Evolutionary conservation across 306 rosid genomes (phyloP).

Genomic region (Fragaria vesca): DNA sequence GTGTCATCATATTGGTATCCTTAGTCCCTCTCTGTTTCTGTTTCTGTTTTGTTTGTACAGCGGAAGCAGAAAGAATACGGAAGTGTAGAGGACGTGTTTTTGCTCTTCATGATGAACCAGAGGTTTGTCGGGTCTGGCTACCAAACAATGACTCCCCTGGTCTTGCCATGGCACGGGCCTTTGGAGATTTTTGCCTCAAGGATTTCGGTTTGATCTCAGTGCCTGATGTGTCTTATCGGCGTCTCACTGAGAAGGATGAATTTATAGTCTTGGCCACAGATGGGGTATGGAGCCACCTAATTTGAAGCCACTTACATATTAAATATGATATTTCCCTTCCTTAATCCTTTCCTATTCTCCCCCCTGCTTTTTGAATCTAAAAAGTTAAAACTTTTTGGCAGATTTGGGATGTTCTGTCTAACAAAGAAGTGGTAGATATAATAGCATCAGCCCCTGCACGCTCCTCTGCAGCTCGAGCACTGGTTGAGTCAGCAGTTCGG

Average conservation of each 20-base stretch:
- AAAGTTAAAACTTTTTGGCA: conserved; percentile 27
- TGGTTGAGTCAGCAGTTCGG: conserved; percentile 86
- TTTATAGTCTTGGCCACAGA: conserved; percentile 94
- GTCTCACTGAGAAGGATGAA: conserved; percentile 69
- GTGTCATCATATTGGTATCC: neutral
- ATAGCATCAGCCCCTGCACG: conserved; percentile 66
- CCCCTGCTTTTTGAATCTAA: conserved; percentile 15
- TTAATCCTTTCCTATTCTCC: neutral
- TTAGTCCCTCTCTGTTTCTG: neutral
- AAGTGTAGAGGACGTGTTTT: conserved; percentile 92
- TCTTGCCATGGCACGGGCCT: conserved; percentile 99
- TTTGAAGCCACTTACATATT: conserved; percentile 4
- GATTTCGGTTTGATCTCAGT: conserved; percentile 96
- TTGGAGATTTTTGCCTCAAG: conserved; percentile 97
- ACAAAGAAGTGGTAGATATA: conserved; percentile 91
- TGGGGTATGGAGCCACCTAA: conserved; percentile 58
- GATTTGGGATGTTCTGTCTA: conserved; percentile 98
- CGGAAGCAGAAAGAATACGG: conserved; percentile 91
- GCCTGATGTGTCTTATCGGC: conserved; percentile 74
- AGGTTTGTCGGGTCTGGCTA: conserved; percentile 93
- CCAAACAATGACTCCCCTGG: conserved; percentile 95
- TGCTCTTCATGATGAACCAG: conserved; percentile 96
- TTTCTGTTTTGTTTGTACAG: conserved; percentile 34
- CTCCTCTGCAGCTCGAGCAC: conserved; percentile 65
- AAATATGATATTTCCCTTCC: neutral